These are phyloP conservation scores for Penicillium oxalicum DNA, from an alignment of 2,329 filamentous ascomycete species.

Conservation along the genomic window DNA sequence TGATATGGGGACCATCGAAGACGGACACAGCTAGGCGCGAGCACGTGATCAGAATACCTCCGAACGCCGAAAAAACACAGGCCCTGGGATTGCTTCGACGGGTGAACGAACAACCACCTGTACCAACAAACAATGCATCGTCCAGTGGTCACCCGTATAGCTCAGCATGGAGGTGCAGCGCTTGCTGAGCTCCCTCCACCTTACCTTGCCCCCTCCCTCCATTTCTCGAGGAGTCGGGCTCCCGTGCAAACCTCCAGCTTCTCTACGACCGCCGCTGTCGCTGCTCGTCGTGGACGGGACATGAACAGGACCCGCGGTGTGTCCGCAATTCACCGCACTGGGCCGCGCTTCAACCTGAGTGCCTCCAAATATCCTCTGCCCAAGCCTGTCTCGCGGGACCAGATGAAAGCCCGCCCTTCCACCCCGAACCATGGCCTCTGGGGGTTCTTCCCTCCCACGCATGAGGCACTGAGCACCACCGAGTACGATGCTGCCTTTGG, in stretches of 20 bases:
- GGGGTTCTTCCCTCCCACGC: slow-evolving; percentile 76
- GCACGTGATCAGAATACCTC: slow-evolving; percentile 24
- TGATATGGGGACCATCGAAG: neutral
- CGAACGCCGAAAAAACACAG: slow-evolving; percentile 19
- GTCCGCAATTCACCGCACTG: slow-evolving; percentile 72
- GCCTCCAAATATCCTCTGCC: slow-evolving; percentile 69
- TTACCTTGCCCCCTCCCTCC: slow-evolving; percentile 41
- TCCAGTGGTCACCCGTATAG: slow-evolving; percentile 29
- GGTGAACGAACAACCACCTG: slow-evolving; percentile 3
- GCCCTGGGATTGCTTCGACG: slow-evolving; percentile 11
- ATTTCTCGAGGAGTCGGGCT: slow-evolving; percentile 29
- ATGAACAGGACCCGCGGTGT: slow-evolving; percentile 75
- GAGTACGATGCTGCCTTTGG: slow-evolving; percentile 65
- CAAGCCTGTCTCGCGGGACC: slow-evolving; percentile 58
- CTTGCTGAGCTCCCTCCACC: slow-evolving; percentile 38
- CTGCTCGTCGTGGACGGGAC: slow-evolving; percentile 56
- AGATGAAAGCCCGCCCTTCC: slow-evolving; percentile 42
- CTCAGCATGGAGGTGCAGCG: slow-evolving; percentile 29
- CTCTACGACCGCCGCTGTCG: slow-evolving; percentile 50
- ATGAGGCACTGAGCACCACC: slow-evolving; percentile 64
- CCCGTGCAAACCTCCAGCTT: slow-evolving; percentile 39
- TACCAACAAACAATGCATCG: slow-evolving; percentile 30
- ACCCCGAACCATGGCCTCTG: slow-evolving; percentile 81
- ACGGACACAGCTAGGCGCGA: slow-evolving; percentile 1
- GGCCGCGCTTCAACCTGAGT: slow-evolving; percentile 66